A percentile compares a stretch with the other conserved stretches of the same genome.
phyloP scores from a whole-genome alignment of 2,329 filamentous ascomycete species.

The Plenodomus tracheiphilus region DNA sequence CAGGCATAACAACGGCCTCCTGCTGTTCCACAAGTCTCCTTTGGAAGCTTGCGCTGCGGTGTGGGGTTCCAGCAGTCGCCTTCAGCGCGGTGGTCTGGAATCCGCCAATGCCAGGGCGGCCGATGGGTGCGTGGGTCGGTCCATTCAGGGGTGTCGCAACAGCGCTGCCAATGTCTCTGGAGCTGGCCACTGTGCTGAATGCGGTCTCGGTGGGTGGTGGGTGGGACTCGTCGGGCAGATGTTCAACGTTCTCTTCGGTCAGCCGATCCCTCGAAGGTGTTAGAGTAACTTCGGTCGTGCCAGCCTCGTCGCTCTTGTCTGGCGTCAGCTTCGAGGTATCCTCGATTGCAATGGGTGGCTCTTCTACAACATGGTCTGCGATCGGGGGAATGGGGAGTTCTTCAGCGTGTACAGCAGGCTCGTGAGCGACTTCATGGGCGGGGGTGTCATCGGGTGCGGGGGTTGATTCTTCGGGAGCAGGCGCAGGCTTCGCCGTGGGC shows the following conservation, averaged over 20 bases:
- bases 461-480: slow-evolving; percentile 43
- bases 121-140: slow-evolving; percentile 57
- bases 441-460: slow-evolving; percentile 41
- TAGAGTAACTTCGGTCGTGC: slow-evolving; percentile 56
- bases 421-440: slow-evolving; percentile 44
- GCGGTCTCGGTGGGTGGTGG: slow-evolving; percentile 79
- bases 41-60: slow-evolving; percentile 78
- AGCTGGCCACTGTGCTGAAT: slow-evolving; percentile 86
- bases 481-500: slow-evolving; percentile 38
- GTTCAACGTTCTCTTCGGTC: slow-evolving; percentile 90
- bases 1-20: slow-evolving; percentile 97
- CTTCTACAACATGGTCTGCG: slow-evolving; percentile 43
- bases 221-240: slow-evolving; percentile 79
- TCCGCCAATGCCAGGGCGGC: slow-evolving; percentile 68
- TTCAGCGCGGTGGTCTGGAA: slow-evolving; percentile 83
- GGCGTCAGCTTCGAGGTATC: slow-evolving; percentile 33
- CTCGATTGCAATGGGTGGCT: slow-evolving; percentile 30
- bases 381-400: slow-evolving; percentile 46
- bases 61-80: slow-evolving; percentile 62
- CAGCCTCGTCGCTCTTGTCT: slow-evolving; percentile 51
- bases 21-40: slow-evolving; percentile 90
- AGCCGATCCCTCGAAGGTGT: slow-evolving; percentile 78
- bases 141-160: slow-evolving; percentile 62
- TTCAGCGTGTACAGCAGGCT: slow-evolving; percentile 44
- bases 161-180: slow-evolving; percentile 69